Percentiles rank a stretch among this genome's conserved stretches.
These are phyloP conservation scores for Dillenia suffruticosa DNA, from an alignment of 164 flowering plant genomes.

Conservation along the genomic window DNA sequence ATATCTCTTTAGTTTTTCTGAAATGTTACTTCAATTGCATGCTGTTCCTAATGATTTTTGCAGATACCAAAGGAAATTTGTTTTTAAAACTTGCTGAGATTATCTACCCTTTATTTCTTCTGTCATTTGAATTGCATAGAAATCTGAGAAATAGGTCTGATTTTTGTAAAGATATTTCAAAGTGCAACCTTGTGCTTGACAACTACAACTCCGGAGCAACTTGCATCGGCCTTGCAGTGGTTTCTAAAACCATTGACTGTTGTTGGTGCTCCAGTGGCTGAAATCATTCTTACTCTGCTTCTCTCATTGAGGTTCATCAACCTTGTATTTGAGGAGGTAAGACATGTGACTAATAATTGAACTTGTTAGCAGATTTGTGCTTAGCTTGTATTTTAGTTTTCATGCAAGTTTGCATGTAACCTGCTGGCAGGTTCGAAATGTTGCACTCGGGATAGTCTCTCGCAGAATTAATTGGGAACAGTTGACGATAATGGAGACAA, in stretches of 20 bases:
- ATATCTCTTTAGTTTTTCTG: no score
- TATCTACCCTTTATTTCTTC: neutral
- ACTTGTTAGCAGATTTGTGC: neutral
- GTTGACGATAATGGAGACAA: constrained; percentile 70
- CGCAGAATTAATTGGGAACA: constrained; percentile 85
- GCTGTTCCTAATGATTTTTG: neutral
- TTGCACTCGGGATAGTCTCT: constrained; percentile 88
- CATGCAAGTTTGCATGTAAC: neutral
- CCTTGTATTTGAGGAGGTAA: constrained; percentile 94
- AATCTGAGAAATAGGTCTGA: constrained; percentile 16
- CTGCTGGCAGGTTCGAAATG: constrained; percentile 72
- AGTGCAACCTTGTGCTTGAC: constrained; percentile 93
- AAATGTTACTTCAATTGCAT: no score
- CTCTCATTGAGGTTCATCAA: constrained; percentile 91
- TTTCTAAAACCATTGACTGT: constrained; percentile 70
- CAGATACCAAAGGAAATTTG: neutral
- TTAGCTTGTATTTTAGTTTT: neutral
- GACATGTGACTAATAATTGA: neutral
- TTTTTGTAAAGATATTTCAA: constrained; percentile 72
- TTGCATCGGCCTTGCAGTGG: constrained; percentile 86
- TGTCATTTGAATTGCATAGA: constrained; percentile 10
- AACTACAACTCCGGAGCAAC: constrained; percentile 91
- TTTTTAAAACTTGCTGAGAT: constrained; percentile 1
- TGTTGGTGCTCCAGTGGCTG: constrained; percentile 80
- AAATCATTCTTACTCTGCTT: constrained; percentile 77